A percentile compares a stretch with the other conserved stretches of the same genome.
These are phyloP conservation scores for Bjerkandera adusta DNA, from an alignment of 1,284 basidiomycete genomes.

Conservation along the genomic window DNA sequence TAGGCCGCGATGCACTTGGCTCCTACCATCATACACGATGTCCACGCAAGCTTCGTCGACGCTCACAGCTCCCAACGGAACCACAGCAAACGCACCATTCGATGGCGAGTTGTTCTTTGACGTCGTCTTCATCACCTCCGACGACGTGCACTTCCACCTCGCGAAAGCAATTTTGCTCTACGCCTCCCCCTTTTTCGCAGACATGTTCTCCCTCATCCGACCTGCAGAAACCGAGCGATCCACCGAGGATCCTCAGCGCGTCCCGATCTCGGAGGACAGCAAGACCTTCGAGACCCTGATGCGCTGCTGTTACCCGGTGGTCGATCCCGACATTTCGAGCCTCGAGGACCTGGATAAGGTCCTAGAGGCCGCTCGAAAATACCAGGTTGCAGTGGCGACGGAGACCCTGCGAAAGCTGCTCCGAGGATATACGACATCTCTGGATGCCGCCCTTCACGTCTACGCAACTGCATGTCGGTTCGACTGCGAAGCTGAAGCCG, in stretches of 20 bases:
- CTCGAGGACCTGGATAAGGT: neutral
- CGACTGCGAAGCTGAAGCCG: neutral
- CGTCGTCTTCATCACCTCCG: constrained; percentile 29
- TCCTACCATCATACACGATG: no score
- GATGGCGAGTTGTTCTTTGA: constrained; percentile 23
- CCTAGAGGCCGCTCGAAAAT: constrained; percentile 2
- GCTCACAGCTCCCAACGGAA: no score
- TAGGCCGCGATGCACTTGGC: no score
- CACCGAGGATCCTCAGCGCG: no score
- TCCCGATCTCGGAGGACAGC: constrained; percentile 5
- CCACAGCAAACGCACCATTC: constrained; percentile 12
- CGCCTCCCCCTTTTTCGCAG: constrained; percentile 27
- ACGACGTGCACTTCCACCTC: constrained; percentile 17
- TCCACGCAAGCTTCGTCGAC: no score
- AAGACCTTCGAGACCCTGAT: constrained; percentile 2
- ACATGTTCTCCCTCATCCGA: constrained; percentile 18
- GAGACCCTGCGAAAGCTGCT: neutral
- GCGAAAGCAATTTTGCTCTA: constrained; percentile 11
- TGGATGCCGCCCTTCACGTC: neutral
- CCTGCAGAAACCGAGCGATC: neutral
- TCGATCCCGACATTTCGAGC: neutral
- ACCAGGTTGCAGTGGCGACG: neutral
- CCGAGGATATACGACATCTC: neutral
- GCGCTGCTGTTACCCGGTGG: constrained; percentile 6
- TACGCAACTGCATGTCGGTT: neutral